Evolutionary conservation across 1,284 basidiomycete genomes (phyloP).

Genomic region (Porodaedalea pini): DNA sequence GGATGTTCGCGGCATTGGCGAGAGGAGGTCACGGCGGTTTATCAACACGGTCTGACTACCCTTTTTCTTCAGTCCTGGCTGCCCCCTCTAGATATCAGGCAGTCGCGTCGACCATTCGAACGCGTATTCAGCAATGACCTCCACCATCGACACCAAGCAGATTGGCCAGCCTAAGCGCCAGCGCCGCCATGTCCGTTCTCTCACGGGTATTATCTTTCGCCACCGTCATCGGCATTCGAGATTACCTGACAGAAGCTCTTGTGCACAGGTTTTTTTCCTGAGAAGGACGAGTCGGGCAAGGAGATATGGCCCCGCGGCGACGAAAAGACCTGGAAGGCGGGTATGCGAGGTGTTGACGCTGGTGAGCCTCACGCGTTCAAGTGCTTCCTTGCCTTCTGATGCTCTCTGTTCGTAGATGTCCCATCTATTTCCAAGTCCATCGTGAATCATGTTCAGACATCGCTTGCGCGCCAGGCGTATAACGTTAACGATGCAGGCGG

Average conservation of each 20-base stretch:
- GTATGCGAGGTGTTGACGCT: slow-evolving; percentile 53
- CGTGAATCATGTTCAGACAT: slow-evolving; percentile 83
- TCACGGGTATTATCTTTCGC: slow-evolving; percentile 52
- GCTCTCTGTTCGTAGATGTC: slow-evolving; percentile 41
- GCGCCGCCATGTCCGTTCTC: slow-evolving; percentile 67
- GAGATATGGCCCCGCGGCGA: slow-evolving; percentile 86
- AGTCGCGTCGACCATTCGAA: not conserved
- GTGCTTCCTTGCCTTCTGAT: slow-evolving; percentile 16
- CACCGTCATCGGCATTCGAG: not conserved
- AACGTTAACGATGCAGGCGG: slow-evolving; percentile 81
- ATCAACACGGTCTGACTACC: not conserved
- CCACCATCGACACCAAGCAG: slow-evolving; percentile 56
- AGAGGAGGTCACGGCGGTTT: not conserved
- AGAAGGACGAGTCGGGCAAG: slow-evolving; percentile 68
- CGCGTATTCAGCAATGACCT: slow-evolving; percentile 36
- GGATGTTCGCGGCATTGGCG: too few relatives aligned
- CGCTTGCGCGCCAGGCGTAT: slow-evolving; percentile 82
- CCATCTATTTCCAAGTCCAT: slow-evolving; percentile 74
- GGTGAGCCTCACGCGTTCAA: slow-evolving; percentile 38
- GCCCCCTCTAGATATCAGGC: not conserved
- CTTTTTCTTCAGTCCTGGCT: not conserved
- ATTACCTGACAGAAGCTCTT: slow-evolving; percentile 4
- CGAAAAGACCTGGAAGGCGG: slow-evolving; percentile 74
- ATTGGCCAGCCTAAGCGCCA: slow-evolving; percentile 57
- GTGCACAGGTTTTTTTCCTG: slow-evolving; percentile 65